Base-by-base conservation (phyloP, 1,284 basidiomycete species). In the Sanghuangporus baumii region DNA sequence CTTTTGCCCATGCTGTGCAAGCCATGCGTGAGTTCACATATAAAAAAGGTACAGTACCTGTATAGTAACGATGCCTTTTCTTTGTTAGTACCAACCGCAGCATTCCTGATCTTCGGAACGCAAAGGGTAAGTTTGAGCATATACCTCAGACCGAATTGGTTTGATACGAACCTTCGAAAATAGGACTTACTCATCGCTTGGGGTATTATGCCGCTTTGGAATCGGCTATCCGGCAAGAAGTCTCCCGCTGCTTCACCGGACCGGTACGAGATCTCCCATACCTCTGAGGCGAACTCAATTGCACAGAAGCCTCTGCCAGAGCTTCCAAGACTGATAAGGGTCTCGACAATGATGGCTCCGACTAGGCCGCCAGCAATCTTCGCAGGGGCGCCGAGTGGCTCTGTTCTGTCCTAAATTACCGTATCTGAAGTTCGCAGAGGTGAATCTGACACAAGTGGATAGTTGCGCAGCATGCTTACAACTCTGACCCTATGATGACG, bases 91-190 rank as follows among this genome's bases (percentile, higher is more conserved):
- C 59, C 59, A 26, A n/a, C 38, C 14, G 48, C 38, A 14, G 34
- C 51, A n/a, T 60, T 60, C 37, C 37, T 60, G 18, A 52, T 51
- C 14, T 60, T 60, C 23, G 59, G 59, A 18, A 52, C 59, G 16
- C 59, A 60, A 18, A 60, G 40, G 48, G 59, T 60, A 36, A 8
- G 57, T 1, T 5, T 12, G 1, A n/a, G 9, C 18, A 34, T 37
- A 12, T n/a, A 23, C 36, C 23, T 20, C 7, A 46, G 23, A 16
- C 7, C 18, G 26, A 37, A 18, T 20, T 46, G 16, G 14, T 1
- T n/a, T 12, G 57, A 50, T 23, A 47, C 18, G 6, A 37, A 55
- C 5, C n/a, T 23, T 16, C 18, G n/a, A n/a, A 16, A 34, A 14
- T 47, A 58, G 57, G 57, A 58, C 34, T 34, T 58, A 7, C 57